phyloP scores from a whole-genome alignment of 352 stramenopile genomes.

The Bremia lactucae region DNA sequence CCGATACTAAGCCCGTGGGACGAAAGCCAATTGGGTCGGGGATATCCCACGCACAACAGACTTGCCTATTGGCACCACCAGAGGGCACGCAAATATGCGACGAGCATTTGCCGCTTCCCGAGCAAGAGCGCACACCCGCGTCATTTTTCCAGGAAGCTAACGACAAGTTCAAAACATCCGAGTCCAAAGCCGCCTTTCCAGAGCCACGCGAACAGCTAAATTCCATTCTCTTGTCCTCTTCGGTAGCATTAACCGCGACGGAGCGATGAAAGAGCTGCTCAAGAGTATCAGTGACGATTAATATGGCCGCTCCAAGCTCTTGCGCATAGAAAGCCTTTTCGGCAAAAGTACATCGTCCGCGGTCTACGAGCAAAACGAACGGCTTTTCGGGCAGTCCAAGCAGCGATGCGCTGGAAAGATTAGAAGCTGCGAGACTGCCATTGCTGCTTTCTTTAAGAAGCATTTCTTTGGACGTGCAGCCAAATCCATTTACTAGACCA shows the following conservation, averaged over 20 bases:
- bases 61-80: constrained; percentile 31
- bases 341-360: constrained; percentile 58
- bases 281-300: constrained; percentile 70
- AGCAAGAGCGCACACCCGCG: constrained; percentile 38
- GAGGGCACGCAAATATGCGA: constrained; percentile 58
- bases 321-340: constrained; percentile 69
- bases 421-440: constrained; percentile 6
- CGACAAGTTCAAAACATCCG: constrained; percentile 21
- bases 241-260: constrained; percentile 13
- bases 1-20: constrained; percentile 20
- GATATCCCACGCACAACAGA: constrained; percentile 76
- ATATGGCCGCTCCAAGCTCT: constrained; percentile 43
- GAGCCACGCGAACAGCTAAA: constrained; percentile 47
- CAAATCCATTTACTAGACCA: constrained; percentile 32
- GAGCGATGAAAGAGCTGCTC: constrained; percentile 63
- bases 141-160: constrained; percentile 21
- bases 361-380: constrained; percentile 66
- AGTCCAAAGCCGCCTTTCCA: constrained; percentile 18
- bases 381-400: constrained; percentile 20
- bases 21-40: constrained; percentile 62
- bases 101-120: constrained; percentile 26
- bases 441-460: constrained; percentile 17
- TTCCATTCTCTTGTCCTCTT: constrained; percentile 34
- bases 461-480: constrained; percentile 30
- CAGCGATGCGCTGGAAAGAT: constrained; percentile 2